phyloP scores from a whole-genome alignment of 805 yeast species.

The Kuraishia capsulata region DNA sequence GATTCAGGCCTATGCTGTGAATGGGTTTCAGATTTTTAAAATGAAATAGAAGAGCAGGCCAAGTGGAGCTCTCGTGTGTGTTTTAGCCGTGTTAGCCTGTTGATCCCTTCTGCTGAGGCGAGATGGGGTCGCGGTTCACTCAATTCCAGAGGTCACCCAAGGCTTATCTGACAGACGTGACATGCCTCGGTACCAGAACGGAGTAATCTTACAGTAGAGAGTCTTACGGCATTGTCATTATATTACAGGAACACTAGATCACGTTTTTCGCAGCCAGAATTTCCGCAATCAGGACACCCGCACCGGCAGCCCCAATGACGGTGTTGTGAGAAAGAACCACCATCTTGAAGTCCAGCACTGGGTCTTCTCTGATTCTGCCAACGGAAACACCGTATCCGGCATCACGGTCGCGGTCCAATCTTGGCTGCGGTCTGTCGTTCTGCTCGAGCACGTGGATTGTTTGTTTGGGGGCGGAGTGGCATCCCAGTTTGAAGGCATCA shows the following conservation, averaged over 20 bases:
- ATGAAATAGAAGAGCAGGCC: too few species aligned
- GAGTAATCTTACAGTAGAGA: too few species aligned
- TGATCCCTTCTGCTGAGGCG: too few species aligned
- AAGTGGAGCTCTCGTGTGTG: too few species aligned
- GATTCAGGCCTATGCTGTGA: too few species aligned
- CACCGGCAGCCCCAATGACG: slow-evolving; percentile 97
- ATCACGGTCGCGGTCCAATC: slow-evolving; percentile 94
- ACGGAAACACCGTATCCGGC: slow-evolving; percentile 90
- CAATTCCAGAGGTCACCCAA: too few species aligned
- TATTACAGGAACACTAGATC: slow-evolving; percentile 30
- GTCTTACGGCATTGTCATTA: too few species aligned
- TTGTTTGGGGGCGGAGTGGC: slow-evolving; percentile 89
- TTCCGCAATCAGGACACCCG: slow-evolving; percentile 95
- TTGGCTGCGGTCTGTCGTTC: slow-evolving; percentile 92
- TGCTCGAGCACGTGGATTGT: slow-evolving; percentile 90
- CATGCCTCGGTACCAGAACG: too few species aligned
- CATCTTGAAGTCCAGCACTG: slow-evolving; percentile 90
- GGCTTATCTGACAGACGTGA: too few species aligned
- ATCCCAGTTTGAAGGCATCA: slow-evolving; percentile 72
- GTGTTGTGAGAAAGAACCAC: slow-evolving; percentile 97
- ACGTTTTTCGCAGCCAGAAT: slow-evolving; percentile 68
- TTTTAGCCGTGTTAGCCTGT: too few species aligned
- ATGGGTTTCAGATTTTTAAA: too few species aligned
- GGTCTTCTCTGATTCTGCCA: slow-evolving; percentile 90
- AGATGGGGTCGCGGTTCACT: too few species aligned